Conservation (phyloP, 352 stramenopile genomes). For the Globisporangium nodosum region DNA sequence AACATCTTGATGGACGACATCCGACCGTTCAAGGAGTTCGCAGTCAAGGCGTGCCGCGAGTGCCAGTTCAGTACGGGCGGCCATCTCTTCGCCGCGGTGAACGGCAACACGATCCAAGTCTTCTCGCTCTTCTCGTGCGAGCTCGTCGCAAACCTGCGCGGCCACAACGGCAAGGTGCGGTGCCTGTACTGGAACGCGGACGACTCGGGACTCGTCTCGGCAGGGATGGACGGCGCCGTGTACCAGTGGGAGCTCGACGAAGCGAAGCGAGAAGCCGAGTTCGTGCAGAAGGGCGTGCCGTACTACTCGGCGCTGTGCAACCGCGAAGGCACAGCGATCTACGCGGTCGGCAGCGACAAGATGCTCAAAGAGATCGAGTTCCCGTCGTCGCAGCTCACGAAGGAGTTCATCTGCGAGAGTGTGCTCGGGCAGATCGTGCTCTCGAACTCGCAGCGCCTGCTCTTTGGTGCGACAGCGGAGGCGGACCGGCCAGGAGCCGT, state of each 20-base stretch:
- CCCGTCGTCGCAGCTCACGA: slow-evolving; percentile 62
- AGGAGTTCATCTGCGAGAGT: slow-evolving; percentile 77
- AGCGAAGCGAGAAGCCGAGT: slow-evolving; percentile 88
- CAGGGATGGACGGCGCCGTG: slow-evolving; percentile 90
- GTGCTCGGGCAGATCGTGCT: slow-evolving; percentile 85
- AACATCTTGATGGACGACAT: slow-evolving; percentile 95
- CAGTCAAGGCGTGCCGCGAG: slow-evolving; percentile 90
- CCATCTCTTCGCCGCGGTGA: slow-evolving; percentile 86
- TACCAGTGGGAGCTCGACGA: slow-evolving; percentile 93
- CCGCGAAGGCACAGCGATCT: slow-evolving; percentile 72
- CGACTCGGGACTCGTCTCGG: slow-evolving; percentile 84
- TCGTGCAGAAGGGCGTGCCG: slow-evolving; percentile 90
- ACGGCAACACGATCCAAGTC: slow-evolving; percentile 86
- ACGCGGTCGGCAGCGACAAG: slow-evolving; percentile 84
- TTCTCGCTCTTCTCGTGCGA: slow-evolving; percentile 89
- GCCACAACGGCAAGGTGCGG: slow-evolving; percentile 90
- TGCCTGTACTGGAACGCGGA: slow-evolving; percentile 43
- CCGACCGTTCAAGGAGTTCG: slow-evolving; percentile 84
- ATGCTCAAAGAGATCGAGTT: slow-evolving; percentile 90
- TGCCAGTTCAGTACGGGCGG: slow-evolving; percentile 88
- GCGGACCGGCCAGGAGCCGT: slow-evolving; percentile 69
- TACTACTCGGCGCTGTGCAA: slow-evolving; percentile 87
- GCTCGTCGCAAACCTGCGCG: slow-evolving; percentile 84
- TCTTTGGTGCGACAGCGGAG: slow-evolving; percentile 86
- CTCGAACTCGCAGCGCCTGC: slow-evolving; percentile 75